Evolutionary conservation across 1,139 yeast species (phyloP).

Genomic region (Saccharomycopsis hybrid): DNA sequence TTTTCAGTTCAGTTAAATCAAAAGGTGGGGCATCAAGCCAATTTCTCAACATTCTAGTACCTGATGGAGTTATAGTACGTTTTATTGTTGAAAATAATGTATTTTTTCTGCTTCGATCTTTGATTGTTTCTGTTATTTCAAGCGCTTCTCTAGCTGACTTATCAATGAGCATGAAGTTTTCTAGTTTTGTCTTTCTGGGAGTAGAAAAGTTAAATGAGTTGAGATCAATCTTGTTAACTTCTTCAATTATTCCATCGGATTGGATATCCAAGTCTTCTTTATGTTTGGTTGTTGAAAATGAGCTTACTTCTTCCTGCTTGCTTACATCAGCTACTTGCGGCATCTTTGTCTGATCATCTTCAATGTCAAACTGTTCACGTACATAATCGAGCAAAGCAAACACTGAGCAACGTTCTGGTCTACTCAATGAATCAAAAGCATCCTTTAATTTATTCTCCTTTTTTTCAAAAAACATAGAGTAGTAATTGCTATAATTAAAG

Average conservation of each 20-base stretch:
- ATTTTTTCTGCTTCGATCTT: slow-evolving; percentile 58
- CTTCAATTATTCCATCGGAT: slow-evolving; percentile 19
- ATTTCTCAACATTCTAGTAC: slow-evolving; percentile 65
- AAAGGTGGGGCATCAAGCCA: slow-evolving; percentile 84
- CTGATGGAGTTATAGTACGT: slow-evolving; percentile 74
- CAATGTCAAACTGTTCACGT: slow-evolving; percentile 19
- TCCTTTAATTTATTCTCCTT: slow-evolving; percentile 44
- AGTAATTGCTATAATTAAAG: slow-evolving; percentile 17
- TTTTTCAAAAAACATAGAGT: slow-evolving; percentile 19
- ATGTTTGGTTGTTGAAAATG: too few species aligned
- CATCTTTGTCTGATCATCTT: slow-evolving; percentile 22
- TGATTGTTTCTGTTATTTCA: slow-evolving; percentile 56
- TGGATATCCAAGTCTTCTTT: slow-evolving; percentile 19
- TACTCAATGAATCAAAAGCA: slow-evolving; percentile 54
- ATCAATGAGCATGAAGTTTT: slow-evolving; percentile 68
- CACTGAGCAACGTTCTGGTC: slow-evolving; percentile 30
- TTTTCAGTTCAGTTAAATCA: slow-evolving; percentile 45
- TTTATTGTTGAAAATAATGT: slow-evolving; percentile 63
- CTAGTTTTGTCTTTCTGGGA: slow-evolving; percentile 45
- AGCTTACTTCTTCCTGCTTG: background rate
- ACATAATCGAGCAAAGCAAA: slow-evolving; percentile 29
- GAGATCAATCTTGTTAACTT: slow-evolving; percentile 43
- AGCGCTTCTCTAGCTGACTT: slow-evolving; percentile 75
- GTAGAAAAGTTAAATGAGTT: slow-evolving; percentile 41
- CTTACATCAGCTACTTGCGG: background rate